phyloP scores from a whole-genome alignment of 306 rosid genomes.

The Cicer pinnatifidum region DNA sequence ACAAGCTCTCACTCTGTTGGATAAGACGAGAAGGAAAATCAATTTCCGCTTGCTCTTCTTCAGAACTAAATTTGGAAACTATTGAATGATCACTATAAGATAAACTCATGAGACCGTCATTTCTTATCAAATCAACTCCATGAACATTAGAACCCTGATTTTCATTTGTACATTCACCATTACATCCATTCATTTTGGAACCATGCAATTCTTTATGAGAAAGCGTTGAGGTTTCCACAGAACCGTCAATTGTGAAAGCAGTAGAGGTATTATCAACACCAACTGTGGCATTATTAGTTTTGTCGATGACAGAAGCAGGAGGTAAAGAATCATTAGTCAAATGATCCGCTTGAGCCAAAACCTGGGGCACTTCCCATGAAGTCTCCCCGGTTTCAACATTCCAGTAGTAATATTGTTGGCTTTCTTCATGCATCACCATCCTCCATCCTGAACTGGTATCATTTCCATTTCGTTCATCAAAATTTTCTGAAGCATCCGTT shows the following conservation, averaged over 20 bases:
- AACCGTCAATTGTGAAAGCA: slow-evolving; percentile 47
- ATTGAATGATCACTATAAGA: slow-evolving; percentile 38
- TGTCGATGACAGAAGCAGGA: slow-evolving; percentile 47
- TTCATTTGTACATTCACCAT: slow-evolving; percentile 49
- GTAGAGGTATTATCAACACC: slow-evolving; percentile 47
- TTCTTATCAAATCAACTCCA: slow-evolving; percentile 46
- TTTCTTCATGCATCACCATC: slow-evolving; percentile 94
- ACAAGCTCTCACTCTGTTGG: slow-evolving; percentile 59
- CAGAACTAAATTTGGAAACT: slow-evolving; percentile 46
- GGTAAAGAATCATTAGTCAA: slow-evolving; percentile 45
- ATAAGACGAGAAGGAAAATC: slow-evolving; percentile 64
- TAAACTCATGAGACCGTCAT: slow-evolving; percentile 35
- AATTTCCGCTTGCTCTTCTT: slow-evolving; percentile 48
- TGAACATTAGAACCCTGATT: slow-evolving; percentile 50
- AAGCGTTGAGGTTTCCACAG: slow-evolving; percentile 37
- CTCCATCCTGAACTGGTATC: slow-evolving; percentile 82
- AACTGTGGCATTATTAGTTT: slow-evolving; percentile 44
- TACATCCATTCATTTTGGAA: slow-evolving; percentile 54
- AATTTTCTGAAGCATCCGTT: slow-evolving; percentile 48
- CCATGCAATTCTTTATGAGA: slow-evolving; percentile 48
- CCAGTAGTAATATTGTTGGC: slow-evolving; percentile 87
- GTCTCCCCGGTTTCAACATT: slow-evolving; percentile 93
- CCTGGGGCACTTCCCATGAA: slow-evolving; percentile 92
- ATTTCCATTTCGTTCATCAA: slow-evolving; percentile 51
- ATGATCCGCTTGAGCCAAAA: slow-evolving; percentile 60